Base-by-base conservation (phyloP, 106 monocot species). In the Narthecium ossifragum region DNA sequence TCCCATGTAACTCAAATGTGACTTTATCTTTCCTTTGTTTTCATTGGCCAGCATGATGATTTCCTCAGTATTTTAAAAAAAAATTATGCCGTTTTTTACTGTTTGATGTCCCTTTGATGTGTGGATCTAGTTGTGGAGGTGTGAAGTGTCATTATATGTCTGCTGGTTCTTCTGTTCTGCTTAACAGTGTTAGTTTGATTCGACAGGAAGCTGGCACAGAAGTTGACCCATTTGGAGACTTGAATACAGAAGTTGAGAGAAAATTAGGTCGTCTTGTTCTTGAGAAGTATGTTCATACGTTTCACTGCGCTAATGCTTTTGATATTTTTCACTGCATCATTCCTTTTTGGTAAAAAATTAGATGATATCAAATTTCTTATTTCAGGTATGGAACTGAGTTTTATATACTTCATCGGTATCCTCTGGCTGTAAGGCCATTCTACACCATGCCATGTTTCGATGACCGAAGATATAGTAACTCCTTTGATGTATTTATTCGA, bases 401-500 rank as follows among this genome's bases (percentile, higher is more conserved):
- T 54, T 96, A 81, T 56, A 84, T 96, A 40, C 78, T 96, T 26
- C 71, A 78, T 63, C 80, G 84, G 18, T 96, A 96, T 72, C 96
- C 96, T 50, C 70, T 90, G 75, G 86, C 81, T 50, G 84, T 90
- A 15, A 75, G 96, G 59, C 96, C 96, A 36, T 96, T 96, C 66
- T 96, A 96, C 66, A 96, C 96, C 25, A 96, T 96, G 96, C 96
- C 96, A 34, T 96, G 96, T 64, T 68, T 64, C 76, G 96, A 96
- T 50, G 64, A 96, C 52, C 62, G 67, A 38, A 57, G 46, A 36
- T 96, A 96, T 63, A 90, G 89, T 28, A 96, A 96, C 46, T 96
- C 96, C 15, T 96, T 96, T 51, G 96, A 96, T 76, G 96, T 96
- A 10, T 96, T 96, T 58, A 81, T 96, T 71, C 83, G 96, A 83